phyloP scores from a whole-genome alignment of 2,329 filamentous ascomycete genomes.

The Fusarium odoratissimum region DNA sequence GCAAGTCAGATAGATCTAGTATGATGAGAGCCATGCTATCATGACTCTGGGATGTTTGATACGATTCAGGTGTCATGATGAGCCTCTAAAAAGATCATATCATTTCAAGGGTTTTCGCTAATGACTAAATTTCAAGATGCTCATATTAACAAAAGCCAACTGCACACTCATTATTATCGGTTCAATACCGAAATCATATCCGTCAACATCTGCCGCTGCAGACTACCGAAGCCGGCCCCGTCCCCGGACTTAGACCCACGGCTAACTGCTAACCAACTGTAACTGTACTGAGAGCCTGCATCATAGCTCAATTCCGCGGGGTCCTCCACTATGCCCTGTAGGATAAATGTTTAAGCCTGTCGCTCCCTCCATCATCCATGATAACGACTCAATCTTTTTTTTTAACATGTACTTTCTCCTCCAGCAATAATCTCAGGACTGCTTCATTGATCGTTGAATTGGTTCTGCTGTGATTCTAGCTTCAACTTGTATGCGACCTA shows the following conservation, averaged over 20 bases:
- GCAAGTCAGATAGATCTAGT: neutral
- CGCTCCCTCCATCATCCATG: constrained; percentile 24
- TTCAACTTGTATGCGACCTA: constrained; percentile 16
- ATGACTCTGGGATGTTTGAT: constrained; percentile 8
- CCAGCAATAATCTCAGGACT: neutral
- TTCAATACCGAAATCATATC: neutral
- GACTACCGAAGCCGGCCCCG: constrained; percentile 31
- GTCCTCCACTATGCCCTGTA: constrained; percentile 14
- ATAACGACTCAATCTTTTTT: constrained; percentile 10
- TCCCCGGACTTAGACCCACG: constrained; percentile 23
- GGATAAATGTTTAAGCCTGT: constrained; percentile 47
- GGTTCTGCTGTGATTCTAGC: neutral
- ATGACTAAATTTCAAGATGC: neutral
- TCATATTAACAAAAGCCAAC: neutral
- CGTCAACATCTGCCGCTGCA: constrained; percentile 35
- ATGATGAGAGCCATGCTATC: neutral
- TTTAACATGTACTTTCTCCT: neutral
- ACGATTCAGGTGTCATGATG: constrained; percentile 16
- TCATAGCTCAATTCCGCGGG: constrained; percentile 23
- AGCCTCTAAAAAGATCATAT: neutral
- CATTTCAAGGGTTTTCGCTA: neutral
- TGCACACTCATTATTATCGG: neutral
- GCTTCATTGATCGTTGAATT: neutral
- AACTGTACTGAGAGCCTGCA: constrained; percentile 6
- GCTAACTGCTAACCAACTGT: neutral